These are phyloP conservation scores for Neurospora sublineolata DNA, from an alignment of 495 filamentous ascomycete species.

Conservation along the genomic window DNA sequence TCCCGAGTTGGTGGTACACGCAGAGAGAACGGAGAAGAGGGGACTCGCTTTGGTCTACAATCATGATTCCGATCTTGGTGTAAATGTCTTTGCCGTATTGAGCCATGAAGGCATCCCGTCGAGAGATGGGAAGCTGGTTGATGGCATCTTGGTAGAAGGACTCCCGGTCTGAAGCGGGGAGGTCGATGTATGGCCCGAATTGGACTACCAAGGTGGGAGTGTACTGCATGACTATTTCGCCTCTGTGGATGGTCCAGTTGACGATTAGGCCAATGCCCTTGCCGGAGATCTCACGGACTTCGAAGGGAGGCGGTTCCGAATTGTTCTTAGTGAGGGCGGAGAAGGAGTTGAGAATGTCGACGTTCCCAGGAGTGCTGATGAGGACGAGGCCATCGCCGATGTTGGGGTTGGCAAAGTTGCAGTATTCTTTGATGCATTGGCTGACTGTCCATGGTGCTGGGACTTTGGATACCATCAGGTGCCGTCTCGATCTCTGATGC, in stretches of 20 bases:
- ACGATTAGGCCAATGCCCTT: constrained; percentile 32
- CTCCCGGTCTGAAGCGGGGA: constrained; percentile 9
- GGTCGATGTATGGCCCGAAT: constrained; percentile 14
- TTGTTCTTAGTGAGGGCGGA: not conserved
- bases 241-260: constrained; percentile 24
- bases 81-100: constrained; percentile 24
- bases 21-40: too few species aligned
- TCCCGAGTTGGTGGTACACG: too few species aligned
- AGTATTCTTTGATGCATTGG: constrained; percentile 26
- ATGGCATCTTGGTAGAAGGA: constrained; percentile 23
- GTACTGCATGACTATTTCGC: constrained; percentile 27
- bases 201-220: constrained; percentile 23
- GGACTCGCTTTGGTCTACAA: constrained; percentile 33
- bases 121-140: constrained; percentile 13
- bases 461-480: not conserved
- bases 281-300: constrained; percentile 19
- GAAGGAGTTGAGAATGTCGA: constrained; percentile 12
- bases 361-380: constrained; percentile 20
- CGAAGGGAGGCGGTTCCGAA: constrained; percentile 12
- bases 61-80: constrained; percentile 32
- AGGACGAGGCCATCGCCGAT: constrained; percentile 22
- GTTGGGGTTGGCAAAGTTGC: constrained; percentile 21
- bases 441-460: constrained; percentile 21
- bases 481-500: not conserved
- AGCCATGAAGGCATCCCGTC: constrained; percentile 15